phyloP scores from a whole-genome alignment of 768 basidiomycete genomes.

The Scleroderma citrinum region DNA sequence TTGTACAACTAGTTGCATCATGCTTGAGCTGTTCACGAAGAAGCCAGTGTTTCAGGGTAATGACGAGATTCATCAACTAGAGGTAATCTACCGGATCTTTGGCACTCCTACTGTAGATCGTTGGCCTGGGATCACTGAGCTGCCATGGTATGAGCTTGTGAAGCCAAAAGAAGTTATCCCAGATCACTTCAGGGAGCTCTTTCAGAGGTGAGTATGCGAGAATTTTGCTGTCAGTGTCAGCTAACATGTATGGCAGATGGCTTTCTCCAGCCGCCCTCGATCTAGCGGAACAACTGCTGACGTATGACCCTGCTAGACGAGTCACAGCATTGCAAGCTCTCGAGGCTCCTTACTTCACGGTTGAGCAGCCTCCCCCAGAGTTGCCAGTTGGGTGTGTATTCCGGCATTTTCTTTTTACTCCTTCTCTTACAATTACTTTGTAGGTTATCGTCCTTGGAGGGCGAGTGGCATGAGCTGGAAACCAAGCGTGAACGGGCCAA shows the following conservation, averaged over 20 bases:
- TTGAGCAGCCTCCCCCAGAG: conserved; percentile 69
- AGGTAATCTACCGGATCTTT: conserved; percentile 84
- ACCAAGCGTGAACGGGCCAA: conserved; percentile 87
- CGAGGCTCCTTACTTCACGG: conserved; percentile 74
- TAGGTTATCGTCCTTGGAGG: conserved; percentile 75
- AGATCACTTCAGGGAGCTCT: conserved; percentile 78
- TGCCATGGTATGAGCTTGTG: conserved; percentile 99
- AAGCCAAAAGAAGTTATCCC: conserved; percentile 74
- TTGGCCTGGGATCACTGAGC: conserved; percentile 76
- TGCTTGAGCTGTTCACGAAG: conserved; percentile 94
- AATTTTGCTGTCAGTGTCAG: background rate
- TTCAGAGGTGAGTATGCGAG: conserved; percentile 60
- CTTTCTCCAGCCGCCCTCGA: conserved; percentile 82
- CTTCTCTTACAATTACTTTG: conserved; percentile 1
- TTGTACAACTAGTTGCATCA: conserved; percentile 71
- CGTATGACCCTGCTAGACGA: conserved; percentile 74
- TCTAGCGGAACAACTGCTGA: conserved; percentile 75
- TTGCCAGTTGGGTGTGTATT: conserved; percentile 70
- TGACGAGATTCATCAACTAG: conserved; percentile 96
- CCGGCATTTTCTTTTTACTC: background rate
- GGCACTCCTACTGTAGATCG: conserved; percentile 80
- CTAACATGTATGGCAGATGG: conserved; percentile 47
- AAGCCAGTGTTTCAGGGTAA: conserved; percentile 97
- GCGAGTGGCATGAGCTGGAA: conserved; percentile 98
- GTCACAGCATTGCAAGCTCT: conserved; percentile 78